Evolutionary conservation across 1,139 yeast genomes (phyloP), one percentile per base, ranked within the genome.

Genomic region (Schwanniomyces etchellsii): DNA sequence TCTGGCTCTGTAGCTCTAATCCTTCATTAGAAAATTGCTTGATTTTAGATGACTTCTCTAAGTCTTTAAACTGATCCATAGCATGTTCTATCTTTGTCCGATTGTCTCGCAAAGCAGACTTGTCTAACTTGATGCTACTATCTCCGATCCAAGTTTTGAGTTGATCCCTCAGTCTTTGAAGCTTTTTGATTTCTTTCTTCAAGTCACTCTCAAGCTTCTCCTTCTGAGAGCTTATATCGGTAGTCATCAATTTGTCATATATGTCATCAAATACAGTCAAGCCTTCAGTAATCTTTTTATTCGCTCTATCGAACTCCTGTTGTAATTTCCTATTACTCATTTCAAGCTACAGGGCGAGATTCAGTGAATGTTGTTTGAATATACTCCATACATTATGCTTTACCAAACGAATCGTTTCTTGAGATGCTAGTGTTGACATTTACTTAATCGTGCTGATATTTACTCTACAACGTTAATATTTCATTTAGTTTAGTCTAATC

Each of bases 1-100:
- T 68, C 33, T 59, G 64, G 36, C 77, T 74, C 42, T 65, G 70
- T 39, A 81, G 72, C 36, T 83, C 88, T 43, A 91, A 68, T 1
- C 97, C 98, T 59, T 91, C 98, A 52, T 86, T 86, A 25, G 95
- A 81, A 52, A 86, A 93, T 35, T 95, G 96, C 55, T 93, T 93
- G 22, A 95, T 89, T 61, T 93, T 93, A 77, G 88, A 83, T 44
- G 83, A 78, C 61, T 89, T 85, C 55, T 93, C 99, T 43, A 89
- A 84, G 32, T 91, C 91, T 55, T 93, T 93, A 61, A 93, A 93
- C 45, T 91, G 75, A 58, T 93, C 98, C 99, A 91, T 91, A 34
- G 93, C 95, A 51, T 74, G 76, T 56, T 93, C 96, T 44, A 93
- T 91, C 43, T 79, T 65, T 44, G 80, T 73, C 33, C 98, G 70